Conservation (phyloP, 768 basidiomycete species). For the Tulasnella sp. region DNA sequence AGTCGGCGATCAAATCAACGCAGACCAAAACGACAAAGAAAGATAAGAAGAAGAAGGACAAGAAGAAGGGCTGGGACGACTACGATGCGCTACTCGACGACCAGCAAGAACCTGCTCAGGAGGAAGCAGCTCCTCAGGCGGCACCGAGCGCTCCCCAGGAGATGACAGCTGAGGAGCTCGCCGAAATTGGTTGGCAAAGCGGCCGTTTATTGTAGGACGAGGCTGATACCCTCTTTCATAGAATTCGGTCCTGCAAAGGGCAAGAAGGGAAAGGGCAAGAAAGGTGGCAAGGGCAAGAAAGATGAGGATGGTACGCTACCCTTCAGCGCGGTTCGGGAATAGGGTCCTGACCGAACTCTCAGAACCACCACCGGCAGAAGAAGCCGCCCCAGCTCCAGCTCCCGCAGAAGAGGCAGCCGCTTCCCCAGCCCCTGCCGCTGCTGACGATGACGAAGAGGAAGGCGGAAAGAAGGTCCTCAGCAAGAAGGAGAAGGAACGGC, state of each 20-base stretch:
- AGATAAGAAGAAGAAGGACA: constrained; percentile 57
- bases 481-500: constrained; percentile 95
- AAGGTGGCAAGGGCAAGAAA: constrained; percentile 55
- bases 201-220: not conserved
- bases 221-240: constrained; percentile 42
- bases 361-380: constrained; percentile 27
- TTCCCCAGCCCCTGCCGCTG: constrained; percentile 46
- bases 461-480: constrained; percentile 70
- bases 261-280: constrained; percentile 35
- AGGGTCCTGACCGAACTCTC: not conserved
- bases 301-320: constrained; percentile 44
- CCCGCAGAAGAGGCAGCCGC: constrained; percentile 37
- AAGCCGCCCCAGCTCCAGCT: constrained; percentile 31
- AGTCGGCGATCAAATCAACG: constrained; percentile 69
- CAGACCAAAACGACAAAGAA: constrained; percentile 49
- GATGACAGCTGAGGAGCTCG: constrained; percentile 70
- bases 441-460: constrained; percentile 57
- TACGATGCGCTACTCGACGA: constrained; percentile 37
- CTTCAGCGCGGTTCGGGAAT: not conserved
- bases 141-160: constrained; percentile 45
- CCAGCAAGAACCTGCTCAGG: constrained; percentile 6
- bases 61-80: constrained; percentile 42
- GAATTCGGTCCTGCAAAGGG: constrained; percentile 67
- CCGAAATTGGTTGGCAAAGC: constrained; percentile 46
- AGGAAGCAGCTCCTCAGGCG: constrained; percentile 37